Percentiles rank a stretch among this genome's conserved stretches.
Conservation (phyloP, 345 rosid species). For the Salix udensis region DNA sequence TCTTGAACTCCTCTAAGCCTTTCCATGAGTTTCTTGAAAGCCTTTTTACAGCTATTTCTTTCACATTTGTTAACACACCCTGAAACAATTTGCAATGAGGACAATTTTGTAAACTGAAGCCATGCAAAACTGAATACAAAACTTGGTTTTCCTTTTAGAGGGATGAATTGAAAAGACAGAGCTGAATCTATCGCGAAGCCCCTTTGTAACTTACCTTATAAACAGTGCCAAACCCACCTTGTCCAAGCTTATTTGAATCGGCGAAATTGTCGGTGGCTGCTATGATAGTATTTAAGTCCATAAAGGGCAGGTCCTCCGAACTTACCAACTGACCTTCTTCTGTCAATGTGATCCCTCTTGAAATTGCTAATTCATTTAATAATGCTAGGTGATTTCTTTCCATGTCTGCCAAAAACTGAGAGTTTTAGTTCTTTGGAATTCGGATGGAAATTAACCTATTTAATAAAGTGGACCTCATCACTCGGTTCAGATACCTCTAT, state of each 20-base stretch:
- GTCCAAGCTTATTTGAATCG: conserved; percentile 14
- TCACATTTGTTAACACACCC: conserved; percentile 11
- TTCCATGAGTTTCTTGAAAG: conserved; percentile 13
- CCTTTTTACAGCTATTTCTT: conserved; percentile 17
- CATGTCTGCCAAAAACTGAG: conserved; percentile 12
- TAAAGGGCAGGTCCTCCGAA: conserved; percentile 21
- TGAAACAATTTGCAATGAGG: not conserved
- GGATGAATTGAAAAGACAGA: not conserved
- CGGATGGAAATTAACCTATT: not conserved
- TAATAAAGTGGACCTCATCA: not conserved
- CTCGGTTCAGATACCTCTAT: conserved; percentile 16
- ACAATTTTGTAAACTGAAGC: no score
- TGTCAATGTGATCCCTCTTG: conserved; percentile 16
- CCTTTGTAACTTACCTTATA: not conserved
- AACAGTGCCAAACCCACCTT: conserved; percentile 19
- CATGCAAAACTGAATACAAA: not conserved
- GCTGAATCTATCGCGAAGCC: not conserved
- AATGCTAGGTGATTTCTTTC: conserved; percentile 18
- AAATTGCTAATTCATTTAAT: conserved; percentile 19
- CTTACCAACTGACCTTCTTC: conserved; percentile 20
- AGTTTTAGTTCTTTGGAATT: not conserved
- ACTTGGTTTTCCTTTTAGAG: no score
- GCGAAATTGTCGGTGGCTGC: conserved; percentile 15
- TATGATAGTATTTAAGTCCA: not conserved
- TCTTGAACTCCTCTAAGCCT: conserved; percentile 16